Base-by-base conservation (phyloP, 2,329 filamentous ascomycete genomes). In the Zopfia rhizophila region DNA sequence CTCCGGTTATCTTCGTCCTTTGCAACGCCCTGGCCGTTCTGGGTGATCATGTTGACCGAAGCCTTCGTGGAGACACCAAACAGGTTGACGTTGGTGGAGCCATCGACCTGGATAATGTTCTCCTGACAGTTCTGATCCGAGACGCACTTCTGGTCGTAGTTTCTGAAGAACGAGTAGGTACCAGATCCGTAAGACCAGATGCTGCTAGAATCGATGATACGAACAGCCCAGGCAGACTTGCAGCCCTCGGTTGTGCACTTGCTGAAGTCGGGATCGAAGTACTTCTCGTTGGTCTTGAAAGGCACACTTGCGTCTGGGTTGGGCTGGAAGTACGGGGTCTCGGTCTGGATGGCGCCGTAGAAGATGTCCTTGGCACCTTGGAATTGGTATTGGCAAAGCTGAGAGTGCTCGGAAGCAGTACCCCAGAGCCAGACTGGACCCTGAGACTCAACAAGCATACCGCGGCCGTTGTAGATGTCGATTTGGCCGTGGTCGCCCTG, bases 391-490 rank as follows among this genome's bases (percentile, higher is more conserved):
- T 89, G 84, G 76, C 89, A 91, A n/a, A 88, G 70, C 2, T 81
- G 77, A 36, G 79, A 79, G 68, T 90, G 87, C 71, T 90, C 87
- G 0, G 82, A 81, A 0, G 82, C 78, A 1, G 85, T 86, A 7
- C 84, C 87, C 36, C 81, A 83, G 16, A 94, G 74, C 91, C 91
- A 96, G 39, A 87, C 84, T 6, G 88, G 84, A 5, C 88, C 87
- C 66, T 88, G 79, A 36, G 79, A 89, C 75, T 96, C 90, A 59
- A 96, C 84, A 24, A 87, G 80, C 56, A 96, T 82, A 61, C 91
- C 92, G 52, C 91, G 89, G 35, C 91, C 91, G 69, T 90, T 95
- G 82, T 88, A 96, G 64, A 96, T 85, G 67, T 87, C 87, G 70
- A 94, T 88, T 72, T 94, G 89, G 48, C 71, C 81, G 74, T 90